Evolutionary conservation across 2,329 filamentous ascomycete species (phyloP), one percentile per base, ranked within the genome.

Genomic region (Mariannaea sp.): DNA sequence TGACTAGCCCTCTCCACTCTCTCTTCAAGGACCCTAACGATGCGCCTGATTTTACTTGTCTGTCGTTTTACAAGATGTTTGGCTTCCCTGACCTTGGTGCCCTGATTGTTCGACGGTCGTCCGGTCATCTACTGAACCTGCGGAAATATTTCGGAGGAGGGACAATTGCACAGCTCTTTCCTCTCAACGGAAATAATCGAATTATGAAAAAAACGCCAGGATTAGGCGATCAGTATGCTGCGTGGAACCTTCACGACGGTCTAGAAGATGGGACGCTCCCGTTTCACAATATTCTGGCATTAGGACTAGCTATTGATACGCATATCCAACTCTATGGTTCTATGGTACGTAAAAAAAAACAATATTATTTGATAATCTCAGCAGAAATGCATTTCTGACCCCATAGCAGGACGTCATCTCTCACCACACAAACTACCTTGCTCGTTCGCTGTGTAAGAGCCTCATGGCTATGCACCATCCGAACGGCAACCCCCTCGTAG

Each of bases 191-290:
- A 14, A 55, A 61, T n/a, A 47, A 45, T 12, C 58, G 55, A 16
- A 56, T 65, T 30, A 53, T 49, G 32, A 67, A 85, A 80, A 68
- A 69, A 40, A 52, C 64, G 3, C 64, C 68, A 49, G 74, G 74
- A 5, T 58, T 73, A 6, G 72, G 75, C 60, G 74, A 58, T 24
- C 62, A 68, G 17, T 61, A 64, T 19, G 59, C 67, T 13, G 61
- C 64, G 2, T 77, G 75, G 45, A 73, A 75, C 39, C 71, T 85
- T 3, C 83, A 87, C 61, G 82, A 85, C 35, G 75, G 77, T 2
- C 75, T 89, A 7, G 86, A 89, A 65, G 86, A 89, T 60, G 86
- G 86, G 1, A 89, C 85, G 1, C 70, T 85, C 8, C 82, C 85
- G 2, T 86, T 86, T 60, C 85, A 86, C 65, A 84, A 73, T 54